These are phyloP conservation scores for Xylaria sp. DNA, from an alignment of 2,329 filamentous ascomycete genomes.

Conservation along the genomic window DNA sequence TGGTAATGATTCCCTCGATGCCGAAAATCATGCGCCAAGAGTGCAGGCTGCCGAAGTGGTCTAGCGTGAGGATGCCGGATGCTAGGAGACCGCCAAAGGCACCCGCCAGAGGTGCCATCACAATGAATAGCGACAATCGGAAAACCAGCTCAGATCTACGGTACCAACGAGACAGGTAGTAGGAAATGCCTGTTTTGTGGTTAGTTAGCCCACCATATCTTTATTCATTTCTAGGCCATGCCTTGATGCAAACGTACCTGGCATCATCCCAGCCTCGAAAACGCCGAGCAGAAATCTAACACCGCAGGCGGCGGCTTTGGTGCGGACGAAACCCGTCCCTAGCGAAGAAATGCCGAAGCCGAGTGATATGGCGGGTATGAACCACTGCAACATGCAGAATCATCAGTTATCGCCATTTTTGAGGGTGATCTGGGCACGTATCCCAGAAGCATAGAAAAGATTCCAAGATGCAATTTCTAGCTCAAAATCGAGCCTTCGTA, in stretches of 20 bases:
- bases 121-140: conserved; percentile 73
- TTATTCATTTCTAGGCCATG: not conserved
- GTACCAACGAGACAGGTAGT: conserved; percentile 79
- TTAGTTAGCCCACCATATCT: not conserved
- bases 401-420: not conserved
- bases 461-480: not conserved
- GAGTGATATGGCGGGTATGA: conserved; percentile 70
- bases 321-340: conserved; percentile 71
- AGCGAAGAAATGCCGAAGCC: conserved; percentile 72
- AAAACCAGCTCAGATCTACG: conserved; percentile 74
- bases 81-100: conserved; percentile 76
- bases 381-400: conserved; percentile 61
- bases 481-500: not conserved
- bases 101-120: conserved; percentile 75
- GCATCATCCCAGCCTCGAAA: conserved; percentile 79
- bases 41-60: conserved; percentile 56
- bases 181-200: conserved; percentile 65
- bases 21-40: conserved; percentile 48
- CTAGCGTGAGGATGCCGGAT: conserved; percentile 70
- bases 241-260: conserved; percentile 51
- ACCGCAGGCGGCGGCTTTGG: conserved; percentile 61
- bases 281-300: conserved; percentile 75
- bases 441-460: not conserved
- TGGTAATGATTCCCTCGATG: conserved; percentile 62
- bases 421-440: not conserved